These are phyloP conservation scores for Vitis hybrid DNA, from an alignment of 177 flowering plant genomes.

Conservation along the genomic window DNA sequence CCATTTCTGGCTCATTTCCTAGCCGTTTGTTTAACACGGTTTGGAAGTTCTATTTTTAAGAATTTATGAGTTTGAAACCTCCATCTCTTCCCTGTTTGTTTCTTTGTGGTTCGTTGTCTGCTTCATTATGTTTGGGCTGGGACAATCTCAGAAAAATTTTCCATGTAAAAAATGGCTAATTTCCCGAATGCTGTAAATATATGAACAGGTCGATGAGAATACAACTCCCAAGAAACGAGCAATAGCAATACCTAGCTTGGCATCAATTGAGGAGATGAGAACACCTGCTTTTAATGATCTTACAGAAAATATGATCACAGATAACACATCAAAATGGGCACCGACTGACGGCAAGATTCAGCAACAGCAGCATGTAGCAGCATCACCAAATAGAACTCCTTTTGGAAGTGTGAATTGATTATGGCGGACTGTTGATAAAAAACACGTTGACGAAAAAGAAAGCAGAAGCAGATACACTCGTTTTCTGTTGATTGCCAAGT, in stretches of 20 bases:
- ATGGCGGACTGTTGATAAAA: no score
- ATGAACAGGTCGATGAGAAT: conserved; percentile 49
- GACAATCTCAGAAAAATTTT: no score
- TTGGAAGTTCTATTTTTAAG: no score
- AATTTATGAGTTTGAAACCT: no score
- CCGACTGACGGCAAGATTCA: conserved; percentile 31
- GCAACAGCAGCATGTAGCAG: conserved; percentile 16
- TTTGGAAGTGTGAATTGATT: conserved; percentile 50
- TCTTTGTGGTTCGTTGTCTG: no score
- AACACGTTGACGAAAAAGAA: no score
- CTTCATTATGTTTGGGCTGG: no score
- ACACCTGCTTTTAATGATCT: conserved; percentile 28
- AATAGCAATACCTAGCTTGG: conserved; percentile 52
- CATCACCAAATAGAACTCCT: conserved; percentile 54
- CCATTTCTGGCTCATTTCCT: no score
- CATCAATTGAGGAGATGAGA: conserved; percentile 65
- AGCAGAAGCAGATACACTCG: neutral
- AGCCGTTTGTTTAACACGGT: no score
- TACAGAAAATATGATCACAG: conserved; percentile 20
- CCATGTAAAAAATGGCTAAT: neutral
- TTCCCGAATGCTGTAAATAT: neutral
- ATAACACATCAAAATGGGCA: conserved; percentile 23
- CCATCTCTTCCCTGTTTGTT: no score
- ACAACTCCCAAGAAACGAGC: conserved; percentile 36
- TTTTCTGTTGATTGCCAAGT: conserved; percentile 14